A percentile compares a stretch with the other conserved stretches of the same genome.
These are phyloP conservation scores for Populus nigra DNA, from an alignment of 345 rosid species.

Conservation along the genomic window DNA sequence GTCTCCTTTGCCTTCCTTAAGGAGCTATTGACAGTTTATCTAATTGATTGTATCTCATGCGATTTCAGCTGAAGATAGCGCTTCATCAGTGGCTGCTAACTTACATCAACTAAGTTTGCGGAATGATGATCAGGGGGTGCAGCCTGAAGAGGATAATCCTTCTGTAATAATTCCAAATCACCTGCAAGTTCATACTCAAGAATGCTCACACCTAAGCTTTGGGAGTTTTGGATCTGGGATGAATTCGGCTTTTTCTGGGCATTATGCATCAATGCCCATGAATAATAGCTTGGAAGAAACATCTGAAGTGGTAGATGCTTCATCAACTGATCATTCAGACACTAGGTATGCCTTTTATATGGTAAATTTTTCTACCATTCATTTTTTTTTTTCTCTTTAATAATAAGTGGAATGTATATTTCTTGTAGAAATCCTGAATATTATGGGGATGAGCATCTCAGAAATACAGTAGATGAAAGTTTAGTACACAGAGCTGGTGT, in stretches of 20 bases:
- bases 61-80: slow-evolving; percentile 61
- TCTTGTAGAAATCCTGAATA: slow-evolving; percentile 63
- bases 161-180: slow-evolving; percentile 91
- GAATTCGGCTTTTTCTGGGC: slow-evolving; percentile 43
- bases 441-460: slow-evolving; percentile 69
- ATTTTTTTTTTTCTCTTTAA: neutral
- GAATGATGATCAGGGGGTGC: slow-evolving; percentile 48
- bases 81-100: slow-evolving; percentile 49
- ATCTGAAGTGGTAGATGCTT: slow-evolving; percentile 49
- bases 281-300: slow-evolving; percentile 59
- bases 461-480: slow-evolving; percentile 53
- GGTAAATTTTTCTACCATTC: neutral
- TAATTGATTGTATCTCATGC: slow-evolving; percentile 9
- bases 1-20: neutral
- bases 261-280: slow-evolving; percentile 50
- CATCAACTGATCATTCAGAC: slow-evolving; percentile 53
- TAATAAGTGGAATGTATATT: neutral
- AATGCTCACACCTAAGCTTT: slow-evolving; percentile 89
- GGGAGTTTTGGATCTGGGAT: slow-evolving; percentile 85
- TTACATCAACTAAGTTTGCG: slow-evolving; percentile 55
- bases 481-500: slow-evolving; percentile 46
- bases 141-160: slow-evolving; percentile 62
- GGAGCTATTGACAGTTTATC: slow-evolving; percentile 2
- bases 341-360: slow-evolving; percentile 48
- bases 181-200: slow-evolving; percentile 74